phyloP scores from a whole-genome alignment of 75 land plant species.

The Ceratopteris richardii region DNA sequence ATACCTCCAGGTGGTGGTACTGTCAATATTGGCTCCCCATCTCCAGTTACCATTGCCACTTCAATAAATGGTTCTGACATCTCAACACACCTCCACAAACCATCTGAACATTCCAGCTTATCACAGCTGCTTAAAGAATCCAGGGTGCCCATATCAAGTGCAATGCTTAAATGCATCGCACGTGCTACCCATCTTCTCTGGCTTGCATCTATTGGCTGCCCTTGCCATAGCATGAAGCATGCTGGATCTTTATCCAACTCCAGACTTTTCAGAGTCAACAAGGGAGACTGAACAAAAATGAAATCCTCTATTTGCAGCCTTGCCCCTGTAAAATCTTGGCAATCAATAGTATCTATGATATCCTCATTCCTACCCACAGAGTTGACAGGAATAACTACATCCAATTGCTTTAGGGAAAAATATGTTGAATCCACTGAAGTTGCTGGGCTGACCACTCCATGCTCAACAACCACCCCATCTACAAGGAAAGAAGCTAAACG shows the following conservation, averaged over 20 bases:
- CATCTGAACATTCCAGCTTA: slow-evolving; percentile 25
- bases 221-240: slow-evolving; percentile 86
- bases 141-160: slow-evolving; percentile 56
- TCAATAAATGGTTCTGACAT: slow-evolving; percentile 68
- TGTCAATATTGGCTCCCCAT: slow-evolving; percentile 65
- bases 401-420: slow-evolving; percentile 77
- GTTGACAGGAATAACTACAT: slow-evolving; percentile 66
- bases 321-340: slow-evolving; percentile 66
- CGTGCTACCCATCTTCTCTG: slow-evolving; percentile 65
- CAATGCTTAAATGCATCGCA: slow-evolving; percentile 63
- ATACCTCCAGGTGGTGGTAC: slow-evolving; percentile 93
- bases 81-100: slow-evolving; percentile 83
- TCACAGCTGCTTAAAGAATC: slow-evolving; percentile 15
- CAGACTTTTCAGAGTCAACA: slow-evolving; percentile 45
- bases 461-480: slow-evolving; percentile 84
- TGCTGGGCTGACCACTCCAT: slow-evolving; percentile 68
- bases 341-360: slow-evolving; percentile 3
- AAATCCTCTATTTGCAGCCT: slow-evolving; percentile 81
- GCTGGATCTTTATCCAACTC: slow-evolving; percentile 93
- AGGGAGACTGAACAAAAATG: slow-evolving; percentile 63
- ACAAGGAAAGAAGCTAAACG: slow-evolving; percentile 83
- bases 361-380: slow-evolving; percentile 14
- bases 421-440: slow-evolving; percentile 61
- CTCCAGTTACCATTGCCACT: slow-evolving; percentile 89
- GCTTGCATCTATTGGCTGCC: slow-evolving; percentile 91